These are phyloP conservation scores for Chrysosporium keratinophilum DNA, from an alignment of 2,329 filamentous ascomycete genomes.

Conservation along the genomic window DNA sequence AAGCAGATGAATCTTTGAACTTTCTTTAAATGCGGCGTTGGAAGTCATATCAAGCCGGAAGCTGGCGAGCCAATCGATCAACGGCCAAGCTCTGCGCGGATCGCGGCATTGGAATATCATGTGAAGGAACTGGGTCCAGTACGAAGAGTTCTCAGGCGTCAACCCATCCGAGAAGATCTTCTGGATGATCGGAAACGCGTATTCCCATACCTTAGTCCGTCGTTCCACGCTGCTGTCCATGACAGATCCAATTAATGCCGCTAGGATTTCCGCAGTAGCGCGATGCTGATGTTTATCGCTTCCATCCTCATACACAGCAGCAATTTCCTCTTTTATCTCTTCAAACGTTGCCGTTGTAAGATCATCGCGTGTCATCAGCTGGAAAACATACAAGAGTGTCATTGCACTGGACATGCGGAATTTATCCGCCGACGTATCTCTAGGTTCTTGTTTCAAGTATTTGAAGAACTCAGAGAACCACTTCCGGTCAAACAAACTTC, in stretches of 20 bases:
- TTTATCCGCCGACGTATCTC: constrained; percentile 67
- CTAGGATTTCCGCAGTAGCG: constrained; percentile 86
- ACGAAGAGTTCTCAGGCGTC: constrained; percentile 85
- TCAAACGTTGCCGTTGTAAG: constrained; percentile 69
- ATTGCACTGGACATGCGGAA: constrained; percentile 85
- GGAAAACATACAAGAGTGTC: constrained; percentile 79
- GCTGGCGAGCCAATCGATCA: constrained; percentile 68
- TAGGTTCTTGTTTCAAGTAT: constrained; percentile 91
- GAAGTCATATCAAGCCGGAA: constrained; percentile 91
- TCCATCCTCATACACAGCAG: constrained; percentile 75
- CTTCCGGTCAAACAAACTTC: constrained; percentile 62
- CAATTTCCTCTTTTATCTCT: constrained; percentile 73
- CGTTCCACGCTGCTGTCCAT: constrained; percentile 65
- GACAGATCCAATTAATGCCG: constrained; percentile 69
- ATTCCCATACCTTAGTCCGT: constrained; percentile 71
- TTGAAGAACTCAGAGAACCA: constrained; percentile 86
- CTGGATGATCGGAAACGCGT: constrained; percentile 78
- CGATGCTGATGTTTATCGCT: constrained; percentile 97
- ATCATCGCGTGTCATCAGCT: constrained; percentile 67
- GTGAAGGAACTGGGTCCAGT: constrained; percentile 92
- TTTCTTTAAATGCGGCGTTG: constrained; percentile 97
- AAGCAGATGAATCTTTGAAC: constrained; percentile 84
- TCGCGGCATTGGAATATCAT: constrained; percentile 81
- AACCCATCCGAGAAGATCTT: constrained; percentile 81
- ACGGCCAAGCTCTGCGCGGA: constrained; percentile 73